Evolutionary conservation across 306 rosid genomes (phyloP).

Genomic region (Senna siamea): DNA sequence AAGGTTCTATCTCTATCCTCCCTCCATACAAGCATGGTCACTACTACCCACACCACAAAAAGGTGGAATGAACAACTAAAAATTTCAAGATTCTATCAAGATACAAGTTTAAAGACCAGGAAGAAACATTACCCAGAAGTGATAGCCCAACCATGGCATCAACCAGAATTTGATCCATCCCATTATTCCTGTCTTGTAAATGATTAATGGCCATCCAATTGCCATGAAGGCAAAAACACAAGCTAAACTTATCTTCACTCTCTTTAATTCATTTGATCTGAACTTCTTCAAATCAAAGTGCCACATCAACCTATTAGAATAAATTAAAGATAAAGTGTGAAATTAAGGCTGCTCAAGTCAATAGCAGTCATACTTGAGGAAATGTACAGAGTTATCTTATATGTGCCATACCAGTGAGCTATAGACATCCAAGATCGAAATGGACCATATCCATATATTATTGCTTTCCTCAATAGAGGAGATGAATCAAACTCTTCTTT

Average conservation of each 20-base stretch:
- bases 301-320: slow-evolving; percentile 65
- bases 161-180: slow-evolving; percentile 99
- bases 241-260: slow-evolving; percentile 92
- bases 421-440: slow-evolving; percentile 93
- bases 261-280: slow-evolving; percentile 80
- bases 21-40: slow-evolving; percentile 9
- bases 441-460: slow-evolving; percentile 84
- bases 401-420: slow-evolving; percentile 74
- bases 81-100: slow-evolving; percentile 19
- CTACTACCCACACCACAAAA: slow-evolving; percentile 7
- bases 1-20: background rate
- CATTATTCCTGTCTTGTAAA: slow-evolving; percentile 82
- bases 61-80: background rate
- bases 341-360: slow-evolving; percentile 32
- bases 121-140: slow-evolving; percentile 86
- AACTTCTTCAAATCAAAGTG: slow-evolving; percentile 85
- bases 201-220: slow-evolving; percentile 93
- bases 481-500: slow-evolving; percentile 79
- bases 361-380: slow-evolving; percentile 29
- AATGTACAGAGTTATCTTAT: slow-evolving; percentile 14
- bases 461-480: slow-evolving; percentile 72
- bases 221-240: slow-evolving; percentile 88
- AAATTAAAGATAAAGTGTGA: slow-evolving; percentile 20
- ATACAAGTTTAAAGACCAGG: slow-evolving; percentile 29
- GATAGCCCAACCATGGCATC: slow-evolving; percentile 99